Conservation (phyloP, 352 stramenopile species). For the Globisporangium solare region DNA sequence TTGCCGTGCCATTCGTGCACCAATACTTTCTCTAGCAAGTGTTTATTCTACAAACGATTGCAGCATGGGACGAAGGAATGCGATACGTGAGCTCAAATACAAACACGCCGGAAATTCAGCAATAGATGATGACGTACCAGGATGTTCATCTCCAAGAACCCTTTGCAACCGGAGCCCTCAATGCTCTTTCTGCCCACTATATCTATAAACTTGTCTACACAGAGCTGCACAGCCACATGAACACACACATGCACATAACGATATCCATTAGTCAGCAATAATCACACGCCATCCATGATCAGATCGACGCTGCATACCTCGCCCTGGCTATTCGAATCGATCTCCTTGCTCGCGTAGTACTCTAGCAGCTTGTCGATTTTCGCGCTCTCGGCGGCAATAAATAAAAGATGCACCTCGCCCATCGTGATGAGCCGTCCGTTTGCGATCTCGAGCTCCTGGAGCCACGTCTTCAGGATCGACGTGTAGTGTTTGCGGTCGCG, state of each 20-base stretch:
- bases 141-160: slow-evolving; percentile 79
- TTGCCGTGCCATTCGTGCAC: slow-evolving; percentile 65
- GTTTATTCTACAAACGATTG: slow-evolving; percentile 24
- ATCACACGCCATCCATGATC: neutral
- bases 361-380: slow-evolving; percentile 42
- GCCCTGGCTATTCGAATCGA: slow-evolving; percentile 53
- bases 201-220: slow-evolving; percentile 72
- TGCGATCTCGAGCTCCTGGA: slow-evolving; percentile 38
- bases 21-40: slow-evolving; percentile 58
- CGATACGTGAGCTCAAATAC: neutral
- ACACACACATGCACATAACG: slow-evolving; percentile 7
- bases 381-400: slow-evolving; percentile 35
- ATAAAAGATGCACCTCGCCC: slow-evolving; percentile 57
- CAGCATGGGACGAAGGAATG: neutral
- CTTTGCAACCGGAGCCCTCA: slow-evolving; percentile 35
- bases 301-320: slow-evolving; percentile 25
- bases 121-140: slow-evolving; percentile 31
- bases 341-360: slow-evolving; percentile 34
- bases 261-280: neutral
- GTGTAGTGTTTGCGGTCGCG: slow-evolving; percentile 54
- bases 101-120: too few relatives aligned
- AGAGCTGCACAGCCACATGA: slow-evolving; percentile 24
- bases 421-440: slow-evolving; percentile 60
- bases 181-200: slow-evolving; percentile 54
- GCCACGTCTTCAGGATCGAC: slow-evolving; percentile 50